Base-by-base conservation (phyloP, 2,329 filamentous ascomycete species). In the Domatiomyces globalis region DNA sequence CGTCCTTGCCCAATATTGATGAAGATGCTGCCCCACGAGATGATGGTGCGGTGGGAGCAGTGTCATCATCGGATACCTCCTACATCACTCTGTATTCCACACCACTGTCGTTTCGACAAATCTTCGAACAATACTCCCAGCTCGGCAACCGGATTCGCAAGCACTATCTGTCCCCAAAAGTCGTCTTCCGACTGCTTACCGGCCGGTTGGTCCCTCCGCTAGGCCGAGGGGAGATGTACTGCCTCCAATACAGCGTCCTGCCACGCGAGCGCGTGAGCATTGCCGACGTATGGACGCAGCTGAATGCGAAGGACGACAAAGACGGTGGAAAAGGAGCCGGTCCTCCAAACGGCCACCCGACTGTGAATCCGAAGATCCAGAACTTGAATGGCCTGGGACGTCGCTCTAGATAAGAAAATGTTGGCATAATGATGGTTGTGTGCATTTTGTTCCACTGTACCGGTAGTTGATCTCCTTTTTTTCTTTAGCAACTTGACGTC, bases 51-150 rank as follows among this genome's bases (percentile, higher is more conserved):
- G 33, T 39, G 33, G 29, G 29, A 33, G 9, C 29, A 33, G 29
- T 9, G 29, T 12, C 29, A 9, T 2, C 29, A 33, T 39, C 33
- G 15, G 33, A 51, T 43, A 49, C 56, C 6, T 52, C 56, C 29
- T 59, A 58, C 49, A 56, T 54, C 57, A 43, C 7, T 8, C 39
- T 51, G 2, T 60, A 92, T 83, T 90, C 90, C 2, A 85, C 95
- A 5, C 90, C 92, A 2, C 78, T 98, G 5, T 82, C 86, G 2
- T 85, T 96, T 59, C 79, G 83, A n/a, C 86, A 85, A 61, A 96
- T 96, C 80, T 96, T 98, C 68, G 80, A 94, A 54, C 89, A 96
- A 63, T 98, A 98, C 69, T 95, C 94, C 64, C 88, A 95, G 66
- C 87, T 98, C 62, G 88, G 85, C 25, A 81, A 86, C 56, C 87